Evolutionary conservation across 345 rosid species (phyloP).

Genomic region (Eucalyptus lansdowneana): DNA sequence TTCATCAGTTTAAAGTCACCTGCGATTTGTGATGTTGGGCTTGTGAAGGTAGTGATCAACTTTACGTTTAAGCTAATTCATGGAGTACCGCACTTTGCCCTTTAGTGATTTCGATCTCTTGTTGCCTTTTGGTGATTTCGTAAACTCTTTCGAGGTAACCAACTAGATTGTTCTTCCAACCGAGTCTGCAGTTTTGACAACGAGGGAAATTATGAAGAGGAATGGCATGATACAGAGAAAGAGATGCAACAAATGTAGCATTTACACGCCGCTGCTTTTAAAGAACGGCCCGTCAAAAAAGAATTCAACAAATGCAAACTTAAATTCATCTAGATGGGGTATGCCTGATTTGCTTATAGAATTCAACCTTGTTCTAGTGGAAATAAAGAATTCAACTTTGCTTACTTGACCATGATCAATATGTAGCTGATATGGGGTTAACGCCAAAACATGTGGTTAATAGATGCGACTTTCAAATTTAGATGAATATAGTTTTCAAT

Average conservation of each 20-base stretch:
- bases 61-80: not conserved
- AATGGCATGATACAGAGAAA: not conserved
- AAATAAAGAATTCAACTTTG: not conserved
- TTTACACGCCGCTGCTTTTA: not conserved
- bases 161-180: not conserved
- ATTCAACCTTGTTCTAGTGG: not conserved
- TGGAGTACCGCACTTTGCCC: not conserved
- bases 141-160: not conserved
- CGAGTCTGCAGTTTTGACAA: not conserved
- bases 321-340: not conserved
- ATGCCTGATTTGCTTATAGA: not conserved
- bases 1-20: not conserved
- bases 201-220: not conserved
- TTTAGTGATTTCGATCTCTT: not conserved
- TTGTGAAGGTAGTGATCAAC: not conserved
- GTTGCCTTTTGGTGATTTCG: not conserved
- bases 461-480: not conserved
- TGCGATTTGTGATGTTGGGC: not conserved
- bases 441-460: not conserved
- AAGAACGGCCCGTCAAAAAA: not conserved
- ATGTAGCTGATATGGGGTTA: not conserved
- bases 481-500: not conserved
- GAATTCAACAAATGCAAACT: not conserved
- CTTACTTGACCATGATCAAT: not conserved
- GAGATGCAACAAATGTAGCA: not conserved